These are phyloP conservation scores for Sphagnum magellanicum DNA, from an alignment of 228 moss, liverwort and hornwort genomes.

Conservation along the genomic window DNA sequence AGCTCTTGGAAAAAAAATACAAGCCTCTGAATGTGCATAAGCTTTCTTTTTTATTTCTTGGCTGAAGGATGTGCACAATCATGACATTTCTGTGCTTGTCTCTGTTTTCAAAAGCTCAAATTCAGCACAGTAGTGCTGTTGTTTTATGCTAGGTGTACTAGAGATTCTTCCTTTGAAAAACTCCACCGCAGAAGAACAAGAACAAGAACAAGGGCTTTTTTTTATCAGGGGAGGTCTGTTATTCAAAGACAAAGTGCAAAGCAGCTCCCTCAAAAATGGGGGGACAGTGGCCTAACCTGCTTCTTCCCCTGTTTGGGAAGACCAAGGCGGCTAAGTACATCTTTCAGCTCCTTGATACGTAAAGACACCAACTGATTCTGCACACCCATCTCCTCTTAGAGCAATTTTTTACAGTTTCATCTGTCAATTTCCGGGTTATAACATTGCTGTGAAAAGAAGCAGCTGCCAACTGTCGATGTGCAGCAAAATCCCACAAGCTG, in stretches of 20 bases:
- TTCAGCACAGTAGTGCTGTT: not conserved
- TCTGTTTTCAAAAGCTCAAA: too few relatives aligned
- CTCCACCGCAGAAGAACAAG: not conserved
- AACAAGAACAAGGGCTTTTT: not conserved
- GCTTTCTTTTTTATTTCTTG: too few relatives aligned
- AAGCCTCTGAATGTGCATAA: too few relatives aligned
- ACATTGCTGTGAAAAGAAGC: too few relatives aligned
- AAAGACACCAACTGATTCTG: conserved; percentile 87
- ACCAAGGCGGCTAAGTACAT: conserved; percentile 87
- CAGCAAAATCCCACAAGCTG: too few relatives aligned
- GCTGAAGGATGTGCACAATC: too few relatives aligned
- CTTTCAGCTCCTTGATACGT: conserved; percentile 95
- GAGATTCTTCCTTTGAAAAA: not conserved
- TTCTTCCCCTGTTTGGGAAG: conserved; percentile 99
- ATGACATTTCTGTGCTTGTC: too few relatives aligned
- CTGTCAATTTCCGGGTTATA: too few relatives aligned
- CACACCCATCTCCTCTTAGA: conserved; percentile 1
- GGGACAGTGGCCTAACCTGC: conserved; percentile 42
- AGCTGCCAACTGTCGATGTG: too few relatives aligned
- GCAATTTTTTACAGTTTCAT: too few relatives aligned
- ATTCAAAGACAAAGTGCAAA: not conserved
- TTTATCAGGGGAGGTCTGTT: not conserved
- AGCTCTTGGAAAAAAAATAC: too few relatives aligned
- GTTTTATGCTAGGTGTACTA: not conserved
- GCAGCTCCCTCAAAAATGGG: not conserved